Conservation (phyloP, 1,139 yeast genomes). For the Candida tropicalis region DNA sequence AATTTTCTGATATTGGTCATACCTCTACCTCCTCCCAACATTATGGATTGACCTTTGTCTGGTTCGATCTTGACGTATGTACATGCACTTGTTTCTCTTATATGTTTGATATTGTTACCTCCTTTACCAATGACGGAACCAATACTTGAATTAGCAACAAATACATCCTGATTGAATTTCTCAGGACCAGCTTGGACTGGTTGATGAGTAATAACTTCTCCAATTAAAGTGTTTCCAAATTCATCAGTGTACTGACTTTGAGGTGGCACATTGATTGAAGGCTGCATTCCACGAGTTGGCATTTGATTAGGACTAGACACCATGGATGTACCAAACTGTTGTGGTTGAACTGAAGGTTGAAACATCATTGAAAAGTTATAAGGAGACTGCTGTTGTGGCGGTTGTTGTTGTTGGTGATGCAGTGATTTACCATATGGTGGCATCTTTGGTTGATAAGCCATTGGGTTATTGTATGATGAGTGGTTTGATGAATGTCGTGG, state of each 20-base stretch:
- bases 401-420: slow-evolving; percentile 15
- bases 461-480: slow-evolving; percentile 14
- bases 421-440: slow-evolving; percentile 7
- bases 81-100: slow-evolving; percentile 73
- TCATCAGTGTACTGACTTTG: slow-evolving; percentile 47
- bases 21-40: slow-evolving; percentile 61
- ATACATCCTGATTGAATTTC: slow-evolving; percentile 66
- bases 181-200: slow-evolving; percentile 48
- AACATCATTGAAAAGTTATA: slow-evolving; percentile 48
- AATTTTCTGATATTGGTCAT: slow-evolving; percentile 62
- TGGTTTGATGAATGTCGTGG: slow-evolving; percentile 15
- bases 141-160: slow-evolving; percentile 74
- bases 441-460: slow-evolving; percentile 8
- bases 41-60: slow-evolving; percentile 47
- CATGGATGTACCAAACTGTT: slow-evolving; percentile 20
- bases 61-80: slow-evolving; percentile 72
- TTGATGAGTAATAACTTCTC: slow-evolving; percentile 46
- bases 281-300: slow-evolving; percentile 6
- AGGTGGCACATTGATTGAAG: slow-evolving; percentile 24
- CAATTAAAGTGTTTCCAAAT: slow-evolving; percentile 47
- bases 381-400: slow-evolving; percentile 23
- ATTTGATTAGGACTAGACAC: slow-evolving; percentile 2
- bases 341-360: slow-evolving; percentile 45
- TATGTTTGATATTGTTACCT: slow-evolving; percentile 79
- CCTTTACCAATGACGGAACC: slow-evolving; percentile 89